Base-by-base conservation (phyloP, 352 stramenopile genomes). In the Saprolegnia diclina region DNA sequence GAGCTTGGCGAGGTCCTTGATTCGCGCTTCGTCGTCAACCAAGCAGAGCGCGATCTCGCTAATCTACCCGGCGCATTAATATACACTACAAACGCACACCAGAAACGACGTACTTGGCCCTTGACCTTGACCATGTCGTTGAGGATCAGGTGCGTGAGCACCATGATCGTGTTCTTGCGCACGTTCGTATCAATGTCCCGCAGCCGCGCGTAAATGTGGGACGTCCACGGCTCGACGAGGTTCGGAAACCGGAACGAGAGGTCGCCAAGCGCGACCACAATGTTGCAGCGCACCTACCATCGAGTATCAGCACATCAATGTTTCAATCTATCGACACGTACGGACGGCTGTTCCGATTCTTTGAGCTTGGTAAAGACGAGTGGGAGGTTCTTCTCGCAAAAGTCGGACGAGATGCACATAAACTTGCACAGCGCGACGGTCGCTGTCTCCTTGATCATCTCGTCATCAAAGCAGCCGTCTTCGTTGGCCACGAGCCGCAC, bases 91-190 rank as follows among this genome's bases (percentile, higher is more conserved):
- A 10, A 48, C 11, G 50, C 11, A 29, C 21, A n/a, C 3, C 2
- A 56, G 16, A 13, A 14, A n/a, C n/a, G 78, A 54, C 78, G 83
- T 4, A 95, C 81, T 76, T 98, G 90, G 18, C 92, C 95, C 74
- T 98, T 98, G n/a, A 99, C 95, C 80, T 98, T 99, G 45, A 99
- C 97, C 97, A 99, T 99, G 72, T 99, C 97, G 77, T 99, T 99
- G 38, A 99, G 78, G 75, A 99, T 98, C 42, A 99, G 86, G 73
- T 99, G 97, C 32, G 96, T 98, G 3, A 99, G 86, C 37, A 99
- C 96, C 72, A 98, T 97, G 53, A 99, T 90, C 42, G 96, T 97
- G 72, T 99, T 98, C 59, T 96, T 91, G 42, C 96, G 91, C 29
- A 99, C 97, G 63, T 90, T 87, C 21, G 82, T 67, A 64, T 95